Base-by-base conservation (phyloP, 2,329 filamentous ascomycete species). In the Colletotrichum cereale region DNA sequence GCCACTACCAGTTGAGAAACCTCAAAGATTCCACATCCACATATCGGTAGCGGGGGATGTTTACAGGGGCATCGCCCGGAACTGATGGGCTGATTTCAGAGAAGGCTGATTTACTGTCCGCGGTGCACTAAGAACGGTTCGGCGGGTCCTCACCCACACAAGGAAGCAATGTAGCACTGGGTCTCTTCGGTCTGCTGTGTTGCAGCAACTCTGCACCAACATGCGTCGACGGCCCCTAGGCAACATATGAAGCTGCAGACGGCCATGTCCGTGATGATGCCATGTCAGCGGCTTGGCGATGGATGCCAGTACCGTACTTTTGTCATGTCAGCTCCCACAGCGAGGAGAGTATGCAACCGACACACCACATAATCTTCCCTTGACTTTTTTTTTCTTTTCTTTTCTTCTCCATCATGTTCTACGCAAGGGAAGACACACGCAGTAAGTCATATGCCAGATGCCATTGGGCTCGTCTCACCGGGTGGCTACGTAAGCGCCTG, bases 231-330 rank as follows among this genome's bases (percentile, higher is more conserved):
- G 47, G 36, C 62, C 7, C 8, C 12, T 29, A 36, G 6, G 31
- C 26, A n/a, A n/a, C 44, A 38, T 31, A 60, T 12, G 44, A 60
- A 14, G 47, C 55, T 55, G 47, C 58, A 58, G 65, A 34, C 60
- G 58, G 65, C 38, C 47, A 66, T 53, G 44, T 58, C 65, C 58
- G 58, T 63, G 8, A 31, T 38, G 18, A 60, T 36, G n/a, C 24
- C 2, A 57, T 31, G 57, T 63, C 64, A 71, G 57, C 58, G 40
- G 48, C 63, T 67, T 71, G 57, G 64, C 57, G 24, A 61, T 60
- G 56, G 56, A 26, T 21, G 67, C 62, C 63, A 67, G 67, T 57
- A 71, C 67, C 2, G 44, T n/a, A 3, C 36, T 66, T 66, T 56
- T 71, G 57, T 62, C 16, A 10, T 5, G 8, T 4, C 31, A 57